Evolutionary conservation across 257 asterid genomes (phyloP), one percentile per base, ranked within the genome.

Genomic region (Plectranthus barbatus): DNA sequence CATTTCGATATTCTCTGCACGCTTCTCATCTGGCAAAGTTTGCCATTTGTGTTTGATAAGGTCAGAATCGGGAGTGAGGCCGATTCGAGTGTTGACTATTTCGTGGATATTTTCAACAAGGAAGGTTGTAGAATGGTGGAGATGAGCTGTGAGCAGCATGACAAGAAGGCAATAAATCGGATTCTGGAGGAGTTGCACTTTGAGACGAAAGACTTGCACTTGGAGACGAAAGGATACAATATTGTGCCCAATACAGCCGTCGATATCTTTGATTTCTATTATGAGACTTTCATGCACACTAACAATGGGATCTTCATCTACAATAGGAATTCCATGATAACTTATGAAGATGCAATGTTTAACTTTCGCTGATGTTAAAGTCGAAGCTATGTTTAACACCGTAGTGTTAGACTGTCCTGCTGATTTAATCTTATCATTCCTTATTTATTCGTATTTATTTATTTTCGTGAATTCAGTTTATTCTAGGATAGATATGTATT

Each of bases 71-170:
- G 97, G n/a, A 26, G 65, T 18, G 86, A 79, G 56, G n/a, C n/a
- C n/a, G 79, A 72, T 48, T 70, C 33, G 7, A 75, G 97, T 62
- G 90, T 71, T 10, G 80, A 81, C 18, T 79, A 57, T 19, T 89
- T 89, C 72, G 41, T 89, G 65, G 79, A 81, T 44, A 71, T 89
- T 70, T 89, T 89, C 72, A 73, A 67, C 54, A 83, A 80, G 56
- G 97, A 89, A 69, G 97, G 95, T 13, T 89, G 97, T 65, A 75
- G 81, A 15, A 89, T 89, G 97, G 97, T 77, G 69, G 95, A 81
- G 66, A 89, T 86, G 94, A 80, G 80, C 7, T 90, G 97, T 51
- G 77, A 83, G 9, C 94, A 90, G 65, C 97, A 90, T 40, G 97
- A 90, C 41, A 81, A 33, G 60, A 51, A 83, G 50, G 97, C 97